Evolutionary conservation across 2,329 filamentous ascomycete genomes (phyloP), one percentile per base, ranked within the genome.

Genomic region (Penicillium capsulatum): DNA sequence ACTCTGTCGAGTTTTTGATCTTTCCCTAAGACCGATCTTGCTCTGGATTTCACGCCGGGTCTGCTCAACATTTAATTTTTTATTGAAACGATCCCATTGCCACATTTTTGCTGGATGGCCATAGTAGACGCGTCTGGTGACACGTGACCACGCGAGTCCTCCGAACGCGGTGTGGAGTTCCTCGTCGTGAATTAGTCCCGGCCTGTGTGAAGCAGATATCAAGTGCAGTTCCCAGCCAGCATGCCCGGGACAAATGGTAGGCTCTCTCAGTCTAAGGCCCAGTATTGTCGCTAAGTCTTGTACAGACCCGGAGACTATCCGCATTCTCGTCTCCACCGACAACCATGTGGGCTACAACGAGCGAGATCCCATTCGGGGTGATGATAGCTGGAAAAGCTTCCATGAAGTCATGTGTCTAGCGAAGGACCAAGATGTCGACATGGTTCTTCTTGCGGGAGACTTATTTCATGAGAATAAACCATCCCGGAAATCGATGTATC

Each of bases 401-500:
- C 85, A 98, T 63, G 92, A 98, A 66, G 81, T 96, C 46, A 88
- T 98, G 84, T 84, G 81, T 49, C 69, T 97, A 29, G 92, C 91
- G 14, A 86, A 84, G 58, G 80, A 83, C 22, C 76, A 84, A 60
- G 92, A 98, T 69, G 92, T 98, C 50, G 92, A 98, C 66, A 97
- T 98, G 92, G 86, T 98, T 0, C 75, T 98, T 2, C 80, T 98
- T 3, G 91, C 84, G 2, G 92, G 92, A 32, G 92, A 98, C 61
- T 77, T 98, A 1, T 98, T 98, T 61, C 94, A 98, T 63, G 91
- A 98, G 54, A 98, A 98, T 65, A 95, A 95, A 57, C 94, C 92
- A 3, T 96, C 89, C 5, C 80, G 92, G 44, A 95, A 96, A 60
- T 83, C 90, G 17, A 86, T 98, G 78, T 97, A 92, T 63, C 88